These are phyloP conservation scores for Chloropicon primus DNA, from an alignment of 139 green algal species.

Conservation along the genomic window DNA sequence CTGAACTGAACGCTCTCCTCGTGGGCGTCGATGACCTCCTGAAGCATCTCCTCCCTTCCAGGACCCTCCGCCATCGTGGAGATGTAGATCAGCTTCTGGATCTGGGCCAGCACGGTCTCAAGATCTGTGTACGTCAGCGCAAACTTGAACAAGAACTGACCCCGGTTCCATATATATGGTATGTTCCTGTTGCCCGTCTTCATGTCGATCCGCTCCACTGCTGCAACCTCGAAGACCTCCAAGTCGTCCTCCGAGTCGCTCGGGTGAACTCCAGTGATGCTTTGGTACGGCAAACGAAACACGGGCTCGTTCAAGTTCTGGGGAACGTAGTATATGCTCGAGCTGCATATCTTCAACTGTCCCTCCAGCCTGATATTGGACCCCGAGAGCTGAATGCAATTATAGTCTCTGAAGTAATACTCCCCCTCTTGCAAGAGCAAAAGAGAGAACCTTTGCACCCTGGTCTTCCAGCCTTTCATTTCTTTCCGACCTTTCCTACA, in stretches of 20 bases:
- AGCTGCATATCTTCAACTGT: conserved; percentile 40
- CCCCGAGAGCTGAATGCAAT: conserved; percentile 5
- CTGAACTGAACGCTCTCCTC: conserved; percentile 15
- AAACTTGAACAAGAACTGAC: conserved; percentile 26
- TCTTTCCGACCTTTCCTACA: not conserved
- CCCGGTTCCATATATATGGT: conserved; percentile 21
- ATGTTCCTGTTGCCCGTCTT: conserved; percentile 15
- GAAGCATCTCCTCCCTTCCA: conserved; percentile 11
- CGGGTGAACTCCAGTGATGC: conserved; percentile 18
- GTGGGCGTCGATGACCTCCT: not conserved
- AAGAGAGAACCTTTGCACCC: conserved; percentile 26
- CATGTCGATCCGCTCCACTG: conserved; percentile 26
- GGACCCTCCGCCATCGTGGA: not conserved
- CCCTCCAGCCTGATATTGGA: conserved; percentile 19
- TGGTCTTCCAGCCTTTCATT: not conserved
- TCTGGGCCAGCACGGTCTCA: conserved; percentile 24
- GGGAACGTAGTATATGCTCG: conserved; percentile 42
- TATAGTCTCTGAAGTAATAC: conserved; percentile 46
- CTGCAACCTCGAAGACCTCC: conserved; percentile 24
- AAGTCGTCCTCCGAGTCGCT: conserved; percentile 20
- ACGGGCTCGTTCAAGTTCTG: conserved; percentile 32
- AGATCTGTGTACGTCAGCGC: conserved; percentile 30
- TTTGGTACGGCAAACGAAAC: conserved; percentile 25
- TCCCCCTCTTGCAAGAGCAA: conserved; percentile 38
- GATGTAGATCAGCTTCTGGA: conserved; percentile 25